Conservation (phyloP, 192 early-diverging fungal genomes). For the Coemansia sp. region DNA sequence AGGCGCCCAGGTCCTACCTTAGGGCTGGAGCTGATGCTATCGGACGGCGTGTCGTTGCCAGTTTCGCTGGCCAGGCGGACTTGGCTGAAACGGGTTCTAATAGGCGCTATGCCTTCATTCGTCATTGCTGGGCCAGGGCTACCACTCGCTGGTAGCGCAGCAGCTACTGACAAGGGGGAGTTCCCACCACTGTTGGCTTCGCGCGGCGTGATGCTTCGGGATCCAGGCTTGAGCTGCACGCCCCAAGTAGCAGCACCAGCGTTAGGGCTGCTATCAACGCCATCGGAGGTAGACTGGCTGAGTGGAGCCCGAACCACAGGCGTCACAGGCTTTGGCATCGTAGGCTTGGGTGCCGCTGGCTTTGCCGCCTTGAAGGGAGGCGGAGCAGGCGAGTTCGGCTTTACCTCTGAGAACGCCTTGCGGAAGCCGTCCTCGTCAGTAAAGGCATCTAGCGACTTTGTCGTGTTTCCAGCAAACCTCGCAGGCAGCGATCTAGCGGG, state of each 20-base stretch:
- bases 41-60: constrained; percentile 19
- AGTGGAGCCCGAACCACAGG: not conserved
- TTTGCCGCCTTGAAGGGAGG: constrained; percentile 30
- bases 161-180: not conserved
- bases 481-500: constrained; percentile 46
- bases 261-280: constrained; percentile 38
- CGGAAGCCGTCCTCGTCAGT: constrained; percentile 49
- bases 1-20: not conserved
- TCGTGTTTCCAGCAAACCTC: constrained; percentile 32
- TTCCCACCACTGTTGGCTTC: not conserved
- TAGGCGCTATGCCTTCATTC: not conserved
- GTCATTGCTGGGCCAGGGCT: not conserved
- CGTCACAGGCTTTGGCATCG: not conserved
- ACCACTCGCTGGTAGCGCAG: not conserved
- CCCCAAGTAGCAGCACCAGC: constrained; percentile 46
- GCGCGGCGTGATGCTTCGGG: constrained; percentile 3
- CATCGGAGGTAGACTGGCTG: constrained; percentile 12
- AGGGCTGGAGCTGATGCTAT: not conserved
- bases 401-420: constrained; percentile 37
- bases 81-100: constrained; percentile 26
- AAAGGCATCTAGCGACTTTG: constrained; percentile 38
- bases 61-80: constrained; percentile 29
- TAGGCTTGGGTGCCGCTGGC: constrained; percentile 16
- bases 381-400: constrained; percentile 40
- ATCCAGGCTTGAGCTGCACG: constrained; percentile 38